Evolutionary conservation across 495 filamentous ascomycete species (phyloP).

Genomic region (Thozetella sp.): DNA sequence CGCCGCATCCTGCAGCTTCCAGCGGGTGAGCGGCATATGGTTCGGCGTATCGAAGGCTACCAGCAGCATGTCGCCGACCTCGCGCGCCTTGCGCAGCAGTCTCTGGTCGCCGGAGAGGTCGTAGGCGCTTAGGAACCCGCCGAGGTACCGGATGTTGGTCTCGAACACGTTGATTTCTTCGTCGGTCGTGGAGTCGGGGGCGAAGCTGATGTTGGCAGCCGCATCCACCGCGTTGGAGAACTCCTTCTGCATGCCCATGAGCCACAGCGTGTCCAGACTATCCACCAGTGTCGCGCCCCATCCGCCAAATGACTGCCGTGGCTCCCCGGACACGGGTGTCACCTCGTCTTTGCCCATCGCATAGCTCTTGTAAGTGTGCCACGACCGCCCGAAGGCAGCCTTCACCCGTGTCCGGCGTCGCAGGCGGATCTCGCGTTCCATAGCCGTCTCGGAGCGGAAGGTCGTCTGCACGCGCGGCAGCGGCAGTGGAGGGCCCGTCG

Average conservation of each 20-base stretch:
- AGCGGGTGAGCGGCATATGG: constrained; percentile 75
- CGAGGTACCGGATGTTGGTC: constrained; percentile 73
- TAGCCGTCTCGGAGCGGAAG: not conserved
- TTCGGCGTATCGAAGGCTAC: constrained; percentile 86
- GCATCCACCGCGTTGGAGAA: constrained; percentile 71
- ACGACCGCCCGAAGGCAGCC: constrained; percentile 65
- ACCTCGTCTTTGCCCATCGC: constrained; percentile 77
- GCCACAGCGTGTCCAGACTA: constrained; percentile 80
- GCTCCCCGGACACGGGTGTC: constrained; percentile 54
- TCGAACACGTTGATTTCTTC: constrained; percentile 66
- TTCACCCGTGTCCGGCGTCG: constrained; percentile 43
- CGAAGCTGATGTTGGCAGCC: constrained; percentile 74
- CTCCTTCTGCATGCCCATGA: constrained; percentile 77
- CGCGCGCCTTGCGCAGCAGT: constrained; percentile 73
- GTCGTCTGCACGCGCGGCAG: not conserved
- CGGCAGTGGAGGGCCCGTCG: not conserved
- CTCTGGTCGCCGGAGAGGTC: constrained; percentile 66
- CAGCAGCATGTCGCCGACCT: constrained; percentile 77
- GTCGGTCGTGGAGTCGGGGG: constrained; percentile 27
- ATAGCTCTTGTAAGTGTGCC: constrained; percentile 69
- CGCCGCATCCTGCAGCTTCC: constrained; percentile 39
- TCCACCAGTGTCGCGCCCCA: constrained; percentile 86
- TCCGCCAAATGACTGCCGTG: constrained; percentile 69
- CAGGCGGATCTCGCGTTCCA: not conserved
- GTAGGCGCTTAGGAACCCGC: constrained; percentile 73